Conservation (phyloP, 1,139 yeast species). For the Scheffersomyces titani region DNA sequence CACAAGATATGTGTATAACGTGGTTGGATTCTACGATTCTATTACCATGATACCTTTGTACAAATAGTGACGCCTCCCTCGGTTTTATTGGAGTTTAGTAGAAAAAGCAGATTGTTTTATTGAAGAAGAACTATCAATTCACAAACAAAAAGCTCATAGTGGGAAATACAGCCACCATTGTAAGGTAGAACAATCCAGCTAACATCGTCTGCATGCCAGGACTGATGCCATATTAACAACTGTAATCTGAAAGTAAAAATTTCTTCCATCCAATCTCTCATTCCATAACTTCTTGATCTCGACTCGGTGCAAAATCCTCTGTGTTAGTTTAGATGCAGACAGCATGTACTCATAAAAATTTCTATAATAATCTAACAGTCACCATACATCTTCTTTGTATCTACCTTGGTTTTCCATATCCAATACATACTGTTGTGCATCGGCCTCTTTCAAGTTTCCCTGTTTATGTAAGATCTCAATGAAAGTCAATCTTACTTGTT, state of each 20-base stretch:
- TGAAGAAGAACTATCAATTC: too few relatives aligned
- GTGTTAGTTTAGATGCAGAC: background rate
- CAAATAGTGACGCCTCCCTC: too few relatives aligned
- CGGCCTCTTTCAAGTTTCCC: conserved; percentile 37
- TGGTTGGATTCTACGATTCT: too few relatives aligned
- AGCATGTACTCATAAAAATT: background rate
- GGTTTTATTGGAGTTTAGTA: too few relatives aligned
- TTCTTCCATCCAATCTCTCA: background rate
- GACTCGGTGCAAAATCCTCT: background rate
- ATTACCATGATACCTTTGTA: too few relatives aligned
- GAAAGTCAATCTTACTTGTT: conserved; percentile 78
- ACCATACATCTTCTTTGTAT: conserved; percentile 94
- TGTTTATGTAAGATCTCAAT: conserved; percentile 55
- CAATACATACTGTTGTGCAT: conserved; percentile 53
- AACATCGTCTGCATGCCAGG: too few relatives aligned
- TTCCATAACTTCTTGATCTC: background rate
- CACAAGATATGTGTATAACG: too few relatives aligned
- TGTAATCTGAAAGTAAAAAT: background rate
- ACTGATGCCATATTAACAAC: too few relatives aligned
- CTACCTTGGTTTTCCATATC: conserved; percentile 66
- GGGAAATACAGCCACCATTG: too few relatives aligned
- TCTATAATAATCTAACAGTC: background rate
- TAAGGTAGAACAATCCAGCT: too few relatives aligned
- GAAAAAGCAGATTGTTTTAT: too few relatives aligned
- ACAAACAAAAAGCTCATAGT: too few relatives aligned